Percentiles rank a stretch among this genome's conserved stretches.
Evolutionary conservation across 495 filamentous ascomycete genomes (phyloP).

Genomic region (Delitschia confertaspora): DNA sequence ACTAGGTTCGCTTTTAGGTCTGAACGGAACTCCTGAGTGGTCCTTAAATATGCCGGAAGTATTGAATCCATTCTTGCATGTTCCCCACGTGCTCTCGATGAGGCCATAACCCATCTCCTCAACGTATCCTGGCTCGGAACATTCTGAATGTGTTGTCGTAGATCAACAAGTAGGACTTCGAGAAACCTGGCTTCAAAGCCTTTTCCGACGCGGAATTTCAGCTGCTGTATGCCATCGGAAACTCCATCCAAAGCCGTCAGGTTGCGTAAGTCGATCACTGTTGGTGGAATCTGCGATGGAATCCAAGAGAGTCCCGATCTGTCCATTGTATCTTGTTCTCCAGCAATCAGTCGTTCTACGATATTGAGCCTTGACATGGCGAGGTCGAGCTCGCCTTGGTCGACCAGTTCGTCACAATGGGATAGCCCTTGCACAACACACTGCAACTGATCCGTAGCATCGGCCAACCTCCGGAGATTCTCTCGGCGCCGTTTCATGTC

Average conservation of each 20-base stretch:
- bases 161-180: constrained; percentile 65
- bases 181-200: constrained; percentile 77
- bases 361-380: constrained; percentile 67
- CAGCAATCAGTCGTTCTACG: constrained; percentile 69
- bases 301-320: constrained; percentile 29
- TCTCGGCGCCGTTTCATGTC: constrained; percentile 71
- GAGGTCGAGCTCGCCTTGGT: constrained; percentile 67
- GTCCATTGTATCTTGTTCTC: constrained; percentile 41
- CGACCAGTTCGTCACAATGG: constrained; percentile 70
- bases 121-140: constrained; percentile 66
- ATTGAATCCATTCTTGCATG: constrained; percentile 56
- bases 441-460: constrained; percentile 74
- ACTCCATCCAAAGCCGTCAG: constrained; percentile 76
- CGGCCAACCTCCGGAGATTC: constrained; percentile 73
- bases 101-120: constrained; percentile 61
- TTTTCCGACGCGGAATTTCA: constrained; percentile 75
- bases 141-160: constrained; percentile 70
- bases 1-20: constrained; percentile 58
- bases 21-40: constrained; percentile 57
- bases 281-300: constrained; percentile 10
- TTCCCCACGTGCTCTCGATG: constrained; percentile 54
- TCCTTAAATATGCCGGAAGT: constrained; percentile 65
- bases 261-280: constrained; percentile 61
- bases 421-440: constrained; percentile 67
- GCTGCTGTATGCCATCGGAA: constrained; percentile 59